Conservation (phyloP, 2,329 filamentous ascomycete genomes). For the Geoglossum cookeanum region DNA sequence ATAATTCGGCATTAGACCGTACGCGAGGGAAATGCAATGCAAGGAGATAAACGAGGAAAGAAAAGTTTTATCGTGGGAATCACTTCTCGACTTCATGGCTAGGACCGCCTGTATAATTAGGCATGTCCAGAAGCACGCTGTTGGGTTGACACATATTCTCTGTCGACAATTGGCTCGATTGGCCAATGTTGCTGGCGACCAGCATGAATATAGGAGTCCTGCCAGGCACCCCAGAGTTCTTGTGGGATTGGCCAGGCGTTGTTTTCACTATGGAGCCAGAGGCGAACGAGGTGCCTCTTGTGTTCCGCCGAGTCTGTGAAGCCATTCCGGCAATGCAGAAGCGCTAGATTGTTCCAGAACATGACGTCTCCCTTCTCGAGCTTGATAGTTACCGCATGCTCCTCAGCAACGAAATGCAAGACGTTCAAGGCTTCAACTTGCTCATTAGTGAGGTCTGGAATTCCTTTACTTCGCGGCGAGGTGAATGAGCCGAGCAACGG, state of each 20-base stretch:
- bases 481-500: not conserved
- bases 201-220: not conserved
- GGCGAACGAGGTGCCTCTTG: not conserved
- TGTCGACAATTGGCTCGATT: not conserved
- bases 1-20: not conserved
- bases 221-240: not conserved
- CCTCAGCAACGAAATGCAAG: not conserved
- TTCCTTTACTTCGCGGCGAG: not conserved
- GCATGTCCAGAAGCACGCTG: not conserved
- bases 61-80: not conserved
- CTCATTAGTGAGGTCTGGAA: not conserved
- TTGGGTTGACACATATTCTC: not conserved
- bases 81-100: not conserved
- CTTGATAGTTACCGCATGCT: not conserved
- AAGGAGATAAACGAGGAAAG: not conserved
- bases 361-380: slow-evolving; percentile 1
- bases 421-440: slow-evolving; percentile 1
- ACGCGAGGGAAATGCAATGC: not conserved
- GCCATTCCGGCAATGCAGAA: slow-evolving; percentile 1
- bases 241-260: not conserved
- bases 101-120: not conserved
- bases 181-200: not conserved
- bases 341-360: slow-evolving; percentile 1
- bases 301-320: not conserved
- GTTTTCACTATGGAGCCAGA: not conserved